These are phyloP conservation scores for Heritiera littoralis DNA, from an alignment of 345 rosid genomes.

Conservation along the genomic window DNA sequence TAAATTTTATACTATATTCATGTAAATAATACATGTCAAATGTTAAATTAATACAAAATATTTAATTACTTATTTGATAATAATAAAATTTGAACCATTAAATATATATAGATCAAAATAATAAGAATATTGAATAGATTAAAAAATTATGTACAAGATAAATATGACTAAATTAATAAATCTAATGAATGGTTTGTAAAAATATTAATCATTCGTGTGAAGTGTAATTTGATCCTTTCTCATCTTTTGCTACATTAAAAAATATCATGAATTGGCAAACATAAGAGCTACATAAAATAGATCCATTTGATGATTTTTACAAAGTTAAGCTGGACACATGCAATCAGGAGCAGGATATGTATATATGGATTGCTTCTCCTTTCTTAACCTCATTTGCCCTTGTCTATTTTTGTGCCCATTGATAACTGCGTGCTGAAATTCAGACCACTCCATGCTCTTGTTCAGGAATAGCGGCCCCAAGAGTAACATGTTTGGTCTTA, in stretches of 20 bases:
- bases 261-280: constrained; percentile 1
- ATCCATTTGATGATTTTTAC: background rate
- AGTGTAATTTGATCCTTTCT: no score
- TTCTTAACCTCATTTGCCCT: constrained; percentile 71
- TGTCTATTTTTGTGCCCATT: constrained; percentile 81
- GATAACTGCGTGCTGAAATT: constrained; percentile 61
- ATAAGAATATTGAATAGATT: no score
- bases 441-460: constrained; percentile 77
- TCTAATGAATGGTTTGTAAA: no score
- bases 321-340: constrained; percentile 57
- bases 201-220: no score
- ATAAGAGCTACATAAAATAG: background rate
- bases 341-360: constrained; percentile 96
- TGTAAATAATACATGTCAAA: no score
- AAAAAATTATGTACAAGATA: no score
- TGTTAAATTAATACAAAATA: no score
- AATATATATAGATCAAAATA: no score
- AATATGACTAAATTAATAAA: no score
- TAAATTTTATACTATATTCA: no score
- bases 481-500: constrained; percentile 85
- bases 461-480: constrained; percentile 80
- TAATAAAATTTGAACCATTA: no score
- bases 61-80: no score
- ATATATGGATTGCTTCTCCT: constrained; percentile 81
- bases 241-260: background rate